These are phyloP conservation scores for Cymodocea nodosa DNA, from an alignment of 116 monocot genomes.

Conservation along the genomic window DNA sequence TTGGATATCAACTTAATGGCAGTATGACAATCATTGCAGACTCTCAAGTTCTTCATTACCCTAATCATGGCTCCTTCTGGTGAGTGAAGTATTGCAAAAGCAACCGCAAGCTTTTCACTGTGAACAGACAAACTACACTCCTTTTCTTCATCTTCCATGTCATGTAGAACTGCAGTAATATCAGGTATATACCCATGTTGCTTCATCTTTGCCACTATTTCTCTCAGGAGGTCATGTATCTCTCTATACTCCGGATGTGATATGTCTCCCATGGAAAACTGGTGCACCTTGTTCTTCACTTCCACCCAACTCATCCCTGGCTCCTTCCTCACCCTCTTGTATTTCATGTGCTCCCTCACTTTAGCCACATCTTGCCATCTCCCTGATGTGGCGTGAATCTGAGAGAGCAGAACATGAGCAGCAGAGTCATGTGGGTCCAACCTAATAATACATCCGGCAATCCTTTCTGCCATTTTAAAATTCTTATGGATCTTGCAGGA, in stretches of 20 bases:
- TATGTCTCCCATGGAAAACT: conserved; percentile 38
- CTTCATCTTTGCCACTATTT: conserved; percentile 36
- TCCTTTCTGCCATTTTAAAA: conserved; percentile 38
- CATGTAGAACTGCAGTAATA: conserved; percentile 42
- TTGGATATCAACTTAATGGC: conserved; percentile 49
- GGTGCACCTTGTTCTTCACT: conserved; percentile 41
- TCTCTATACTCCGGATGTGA: conserved; percentile 22
- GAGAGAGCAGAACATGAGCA: conserved; percentile 57
- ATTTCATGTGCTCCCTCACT: conserved; percentile 45
- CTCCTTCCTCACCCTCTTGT: conserved; percentile 55
- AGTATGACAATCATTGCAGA: conserved; percentile 60
- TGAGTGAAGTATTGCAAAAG: conserved; percentile 39
- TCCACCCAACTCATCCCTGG: conserved; percentile 77
- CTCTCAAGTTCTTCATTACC: conserved; percentile 64
- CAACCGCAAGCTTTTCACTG: conserved; percentile 66
- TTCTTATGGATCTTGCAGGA: conserved; percentile 59
- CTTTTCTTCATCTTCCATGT: conserved; percentile 81
- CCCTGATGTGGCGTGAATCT: conserved; percentile 33
- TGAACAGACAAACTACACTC: conserved; percentile 47
- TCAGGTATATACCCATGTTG: conserved; percentile 44
- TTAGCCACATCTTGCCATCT: conserved; percentile 50
- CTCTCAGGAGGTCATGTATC: conserved; percentile 27
- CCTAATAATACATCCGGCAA: conserved; percentile 29
- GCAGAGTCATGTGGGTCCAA: conserved; percentile 66
- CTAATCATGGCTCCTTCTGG: conserved; percentile 26